Conservation (phyloP, 352 stramenopile genomes). For the Phytopythium oedochilum region DNA sequence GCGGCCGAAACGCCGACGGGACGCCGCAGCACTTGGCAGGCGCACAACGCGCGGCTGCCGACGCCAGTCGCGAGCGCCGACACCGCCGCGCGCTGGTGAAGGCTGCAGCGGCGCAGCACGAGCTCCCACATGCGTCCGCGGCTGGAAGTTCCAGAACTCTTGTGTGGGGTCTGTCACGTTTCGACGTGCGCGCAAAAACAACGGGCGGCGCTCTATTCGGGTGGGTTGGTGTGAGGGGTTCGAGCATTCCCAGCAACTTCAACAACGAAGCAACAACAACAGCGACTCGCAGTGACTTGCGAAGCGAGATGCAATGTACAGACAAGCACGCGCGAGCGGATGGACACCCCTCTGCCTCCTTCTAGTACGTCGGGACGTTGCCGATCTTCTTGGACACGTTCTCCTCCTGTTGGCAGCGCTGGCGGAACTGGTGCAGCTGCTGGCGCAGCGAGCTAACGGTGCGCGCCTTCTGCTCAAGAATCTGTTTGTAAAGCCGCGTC, state of each 20-base stretch:
- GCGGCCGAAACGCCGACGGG: neutral
- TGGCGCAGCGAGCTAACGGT: slow-evolving; percentile 83
- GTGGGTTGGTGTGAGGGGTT: too few species aligned
- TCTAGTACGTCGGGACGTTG: slow-evolving; percentile 12
- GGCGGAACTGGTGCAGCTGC: slow-evolving; percentile 81
- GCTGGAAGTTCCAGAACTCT: neutral
- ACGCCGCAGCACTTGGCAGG: neutral
- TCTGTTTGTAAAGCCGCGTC: slow-evolving; percentile 28
- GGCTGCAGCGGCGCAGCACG: neutral
- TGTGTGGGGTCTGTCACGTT: too few species aligned
- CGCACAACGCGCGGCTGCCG: neutral
- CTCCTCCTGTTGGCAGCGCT: slow-evolving; percentile 82
- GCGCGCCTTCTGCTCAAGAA: slow-evolving; percentile 90
- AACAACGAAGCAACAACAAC: neutral
- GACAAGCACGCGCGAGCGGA: neutral
- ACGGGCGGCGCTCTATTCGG: too few species aligned
- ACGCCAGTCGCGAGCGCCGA: neutral
- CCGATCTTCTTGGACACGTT: slow-evolving; percentile 47
- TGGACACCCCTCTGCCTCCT: neutral
- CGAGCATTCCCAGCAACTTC: slow-evolving; percentile 1
- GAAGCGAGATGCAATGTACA: neutral
- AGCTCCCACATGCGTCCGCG: neutral
- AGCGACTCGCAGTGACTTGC: neutral
- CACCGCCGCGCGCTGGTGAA: neutral
- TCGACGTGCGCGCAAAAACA: too few species aligned